Evolutionary conservation across 352 stramenopile species (phyloP).

Genomic region (Globisporangium takayamanum): DNA sequence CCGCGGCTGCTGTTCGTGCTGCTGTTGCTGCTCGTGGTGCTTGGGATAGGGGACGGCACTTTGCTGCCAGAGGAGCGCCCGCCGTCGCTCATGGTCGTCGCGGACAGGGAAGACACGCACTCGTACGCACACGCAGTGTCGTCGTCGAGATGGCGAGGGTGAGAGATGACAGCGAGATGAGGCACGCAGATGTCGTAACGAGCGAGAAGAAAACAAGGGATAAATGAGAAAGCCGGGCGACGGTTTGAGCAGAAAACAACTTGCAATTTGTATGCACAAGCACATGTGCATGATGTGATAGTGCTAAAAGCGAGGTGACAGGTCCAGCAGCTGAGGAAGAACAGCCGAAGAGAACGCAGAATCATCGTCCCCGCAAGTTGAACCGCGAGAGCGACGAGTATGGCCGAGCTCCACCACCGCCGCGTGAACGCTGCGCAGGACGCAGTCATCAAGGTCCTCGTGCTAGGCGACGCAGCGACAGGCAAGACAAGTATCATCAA

Average conservation of each 20-base stretch:
- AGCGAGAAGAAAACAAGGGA: not conserved
- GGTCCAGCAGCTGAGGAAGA: too few species aligned
- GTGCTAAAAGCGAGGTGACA: too few species aligned
- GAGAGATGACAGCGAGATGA: not conserved
- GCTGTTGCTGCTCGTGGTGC: not conserved
- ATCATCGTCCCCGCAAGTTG: not conserved
- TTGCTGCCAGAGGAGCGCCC: constrained; percentile 7
- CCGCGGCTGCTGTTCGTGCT: not conserved
- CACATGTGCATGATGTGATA: too few species aligned
- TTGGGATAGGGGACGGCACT: constrained; percentile 4
- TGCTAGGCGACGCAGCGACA: constrained; percentile 86
- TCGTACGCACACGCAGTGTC: not conserved
- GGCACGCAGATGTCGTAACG: not conserved
- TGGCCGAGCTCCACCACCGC: constrained; percentile 46
- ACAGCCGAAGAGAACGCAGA: too few species aligned
- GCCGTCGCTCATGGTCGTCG: constrained; percentile 13
- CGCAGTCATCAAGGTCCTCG: constrained; percentile 89
- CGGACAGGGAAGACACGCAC: not conserved
- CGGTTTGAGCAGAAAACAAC: too few species aligned
- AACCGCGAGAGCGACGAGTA: not conserved
- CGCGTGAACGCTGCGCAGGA: constrained; percentile 76
- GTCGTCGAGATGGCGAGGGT: not conserved
- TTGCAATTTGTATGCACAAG: too few species aligned
- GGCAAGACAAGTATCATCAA: constrained; percentile 94
- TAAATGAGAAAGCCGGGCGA: not conserved